Conservation (phyloP, 352 stramenopile species). For the Globisporangium okanoganense region DNA sequence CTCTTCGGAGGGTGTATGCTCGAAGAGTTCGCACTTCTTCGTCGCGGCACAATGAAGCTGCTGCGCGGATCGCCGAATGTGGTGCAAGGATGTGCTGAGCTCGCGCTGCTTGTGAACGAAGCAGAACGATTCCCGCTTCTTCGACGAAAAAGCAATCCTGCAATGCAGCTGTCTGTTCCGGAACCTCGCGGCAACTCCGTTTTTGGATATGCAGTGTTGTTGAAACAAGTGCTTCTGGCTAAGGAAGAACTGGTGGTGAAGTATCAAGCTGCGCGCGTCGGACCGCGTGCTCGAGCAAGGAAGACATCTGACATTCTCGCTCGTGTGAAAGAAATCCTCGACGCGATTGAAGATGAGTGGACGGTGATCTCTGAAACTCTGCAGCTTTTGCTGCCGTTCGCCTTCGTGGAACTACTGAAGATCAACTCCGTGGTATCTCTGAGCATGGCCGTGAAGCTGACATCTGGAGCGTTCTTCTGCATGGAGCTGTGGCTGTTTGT, state of each 20-base stretch:
- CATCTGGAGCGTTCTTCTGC: conserved; percentile 10
- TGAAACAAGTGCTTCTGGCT: conserved; percentile 7
- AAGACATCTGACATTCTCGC: background rate
- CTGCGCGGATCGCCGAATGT: background rate
- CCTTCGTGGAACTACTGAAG: conserved; percentile 6
- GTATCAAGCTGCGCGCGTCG: background rate
- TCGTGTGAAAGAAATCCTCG: background rate
- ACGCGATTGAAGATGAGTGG: conserved; percentile 4
- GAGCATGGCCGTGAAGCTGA: background rate
- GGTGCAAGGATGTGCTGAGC: conserved; percentile 5
- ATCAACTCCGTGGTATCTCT: background rate
- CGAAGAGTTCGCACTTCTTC: background rate
- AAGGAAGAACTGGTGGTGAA: conserved; percentile 2
- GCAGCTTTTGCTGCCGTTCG: conserved; percentile 6
- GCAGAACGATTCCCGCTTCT: background rate
- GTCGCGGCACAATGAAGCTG: background rate
- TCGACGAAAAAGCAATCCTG: background rate
- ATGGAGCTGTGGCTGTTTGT: conserved; percentile 16
- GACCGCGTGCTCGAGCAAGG: background rate
- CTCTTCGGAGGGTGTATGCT: conserved; percentile 12
- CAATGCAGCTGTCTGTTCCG: background rate
- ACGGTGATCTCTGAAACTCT: background rate
- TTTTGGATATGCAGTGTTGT: conserved; percentile 8
- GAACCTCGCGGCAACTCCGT: background rate
- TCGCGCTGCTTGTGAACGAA: conserved; percentile 16